Evolutionary conservation across 345 rosid species (phyloP), one percentile per base, ranked within the genome.

Genomic region (Syzygium oleosum): DNA sequence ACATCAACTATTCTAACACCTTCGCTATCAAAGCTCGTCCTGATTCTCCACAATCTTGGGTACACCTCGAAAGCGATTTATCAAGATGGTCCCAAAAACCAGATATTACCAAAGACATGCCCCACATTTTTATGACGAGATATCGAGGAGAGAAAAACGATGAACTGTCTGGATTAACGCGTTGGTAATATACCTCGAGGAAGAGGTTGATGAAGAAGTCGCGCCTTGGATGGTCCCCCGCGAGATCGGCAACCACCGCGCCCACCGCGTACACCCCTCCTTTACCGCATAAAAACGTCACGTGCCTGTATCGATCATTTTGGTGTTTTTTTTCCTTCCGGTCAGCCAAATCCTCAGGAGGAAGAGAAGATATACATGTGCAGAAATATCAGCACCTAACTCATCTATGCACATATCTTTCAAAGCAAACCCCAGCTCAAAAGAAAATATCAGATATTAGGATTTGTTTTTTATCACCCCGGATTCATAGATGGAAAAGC

Each of bases 241-340:
- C 89, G 89, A 88, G 91, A 65, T 89, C 93, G 54, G 98, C 96
- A 86, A 91, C 94, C 53, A 94, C 93, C 7, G 99, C 97, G 21
- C 99, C 99, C 2, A 95, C 90, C 1, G 98, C 97, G 61, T 94
- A 95, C 9, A 94, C 93, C 52, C 99, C 99, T 89, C 99, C 99
- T 92, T 94, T 92, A 51, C 99, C 99, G 68, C 98, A 93, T 85
- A 97, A 91, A 94, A 95, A 95, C 5, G 99, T 96, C 90, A 95
- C 94, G 79, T 95, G 95, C 93, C 98, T 96, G 93, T 12, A 53
- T 61, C 68, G 3, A 13, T 29, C 4, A 21, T 54, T 78, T 54
- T 51, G 19, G 19, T 11, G 13, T 88, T 88, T 85, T 41, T 41
- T 43, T 43, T 43, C 7, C 46, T 43, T 4, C 23, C 31, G 12